phyloP scores from a whole-genome alignment of 1,284 basidiomycete genomes.

The Leccinum huronense region DNA sequence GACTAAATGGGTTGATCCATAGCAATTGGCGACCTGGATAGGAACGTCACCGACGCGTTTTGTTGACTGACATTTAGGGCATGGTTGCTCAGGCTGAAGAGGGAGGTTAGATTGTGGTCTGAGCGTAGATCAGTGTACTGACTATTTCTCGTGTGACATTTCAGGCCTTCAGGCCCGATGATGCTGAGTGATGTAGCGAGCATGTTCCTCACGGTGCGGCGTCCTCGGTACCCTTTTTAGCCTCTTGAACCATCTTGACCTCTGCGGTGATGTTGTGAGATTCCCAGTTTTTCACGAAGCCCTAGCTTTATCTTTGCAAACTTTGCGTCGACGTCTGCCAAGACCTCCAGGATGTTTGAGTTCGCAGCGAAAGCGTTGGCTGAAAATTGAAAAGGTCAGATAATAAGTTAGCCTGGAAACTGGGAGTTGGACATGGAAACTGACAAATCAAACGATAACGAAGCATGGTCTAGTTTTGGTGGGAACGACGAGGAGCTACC shows the following conservation, averaged over 20 bases:
- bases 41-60: constrained; percentile 55
- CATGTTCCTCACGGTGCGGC: constrained; percentile 62
- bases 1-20: constrained; percentile 37
- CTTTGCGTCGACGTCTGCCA: constrained; percentile 68
- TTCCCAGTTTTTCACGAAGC: constrained; percentile 36
- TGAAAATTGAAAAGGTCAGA: constrained; percentile 27
- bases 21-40: constrained; percentile 22
- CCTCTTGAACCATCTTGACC: constrained; percentile 79
- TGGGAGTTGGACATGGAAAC: not conserved
- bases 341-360: constrained; percentile 57
- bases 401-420: too few species aligned
- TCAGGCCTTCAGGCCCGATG: constrained; percentile 56
- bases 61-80: constrained; percentile 58
- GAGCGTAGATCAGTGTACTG: constrained; percentile 27
- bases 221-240: constrained; percentile 62
- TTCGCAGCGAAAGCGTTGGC: constrained; percentile 63
- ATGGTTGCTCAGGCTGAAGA: constrained; percentile 54
- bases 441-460: not conserved
- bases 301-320: constrained; percentile 55
- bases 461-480: constrained; percentile 30
- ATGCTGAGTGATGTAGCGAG: constrained; percentile 71
- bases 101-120: too few species aligned
- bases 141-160: constrained; percentile 77
- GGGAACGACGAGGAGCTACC: constrained; percentile 14
- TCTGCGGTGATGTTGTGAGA: constrained; percentile 62